These are phyloP conservation scores for Fusarium praegraminearum DNA, from an alignment of 2,329 filamentous ascomycete genomes.

Conservation along the genomic window DNA sequence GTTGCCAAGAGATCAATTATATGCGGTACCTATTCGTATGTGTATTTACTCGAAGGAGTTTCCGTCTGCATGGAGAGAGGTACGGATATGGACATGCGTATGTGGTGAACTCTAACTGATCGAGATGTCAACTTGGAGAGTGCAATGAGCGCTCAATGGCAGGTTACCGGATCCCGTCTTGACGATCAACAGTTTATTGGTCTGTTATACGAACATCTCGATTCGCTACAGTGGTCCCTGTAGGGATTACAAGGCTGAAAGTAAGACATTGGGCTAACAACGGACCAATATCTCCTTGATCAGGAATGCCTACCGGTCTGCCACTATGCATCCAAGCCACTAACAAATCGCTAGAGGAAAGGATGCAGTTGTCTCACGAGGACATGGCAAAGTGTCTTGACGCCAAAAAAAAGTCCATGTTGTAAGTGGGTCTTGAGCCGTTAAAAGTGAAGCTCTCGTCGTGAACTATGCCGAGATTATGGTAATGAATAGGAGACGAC, in stretches of 20 bases:
- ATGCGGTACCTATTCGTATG: too few relatives aligned
- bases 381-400: conserved; percentile 26
- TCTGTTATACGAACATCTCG: conserved; percentile 2
- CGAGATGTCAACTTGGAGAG: neutral
- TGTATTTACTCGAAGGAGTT: neutral
- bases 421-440: conserved; percentile 4
- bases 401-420: conserved; percentile 16
- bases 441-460: neutral
- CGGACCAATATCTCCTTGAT: conserved; percentile 23
- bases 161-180: conserved; percentile 1
- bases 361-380: conserved; percentile 11
- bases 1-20: too few relatives aligned
- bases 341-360: conserved; percentile 29
- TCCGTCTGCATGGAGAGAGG: neutral
- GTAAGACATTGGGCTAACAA: conserved; percentile 4
- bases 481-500: neutral
- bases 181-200: conserved; percentile 7
- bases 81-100: neutral
- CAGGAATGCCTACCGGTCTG: conserved; percentile 1
- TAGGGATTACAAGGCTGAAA: conserved; percentile 29
- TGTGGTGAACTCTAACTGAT: conserved; percentile 1
- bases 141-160: neutral
- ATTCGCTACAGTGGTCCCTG: neutral
- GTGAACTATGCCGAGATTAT: neutral
- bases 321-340: conserved; percentile 11